Conservation (phyloP, 352 stramenopile species). For the Phytophthora sp. region DNA sequence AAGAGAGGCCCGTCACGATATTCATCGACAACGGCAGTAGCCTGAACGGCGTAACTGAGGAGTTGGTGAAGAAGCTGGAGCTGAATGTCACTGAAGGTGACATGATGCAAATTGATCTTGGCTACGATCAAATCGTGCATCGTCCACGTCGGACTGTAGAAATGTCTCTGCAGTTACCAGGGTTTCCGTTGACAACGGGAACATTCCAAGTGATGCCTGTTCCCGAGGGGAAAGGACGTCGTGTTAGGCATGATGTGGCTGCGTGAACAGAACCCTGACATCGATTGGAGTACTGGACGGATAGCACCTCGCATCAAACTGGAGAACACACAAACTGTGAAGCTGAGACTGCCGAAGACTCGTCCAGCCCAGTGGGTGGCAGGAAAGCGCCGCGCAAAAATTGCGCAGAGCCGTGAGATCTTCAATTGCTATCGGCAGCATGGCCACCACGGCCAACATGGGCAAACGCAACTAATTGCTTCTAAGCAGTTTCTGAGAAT, state of each 20-base stretch:
- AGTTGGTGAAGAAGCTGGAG: constrained; percentile 20
- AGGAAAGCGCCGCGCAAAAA: too few species aligned
- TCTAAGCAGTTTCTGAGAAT: too few species aligned
- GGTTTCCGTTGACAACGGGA: neutral
- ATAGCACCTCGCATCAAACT: constrained; percentile 3
- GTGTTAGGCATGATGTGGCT: constrained; percentile 23
- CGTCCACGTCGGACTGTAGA: constrained; percentile 3
- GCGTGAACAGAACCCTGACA: constrained; percentile 22
- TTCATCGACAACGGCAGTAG: constrained; percentile 20
- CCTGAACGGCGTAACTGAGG: constrained; percentile 14
- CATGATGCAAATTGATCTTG: constrained; percentile 23
- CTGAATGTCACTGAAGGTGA: constrained; percentile 15
- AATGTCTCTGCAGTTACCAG: constrained; percentile 4
- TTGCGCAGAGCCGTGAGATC: too few species aligned
- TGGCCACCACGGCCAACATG: too few species aligned
- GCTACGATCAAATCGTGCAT: constrained; percentile 1
- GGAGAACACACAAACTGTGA: neutral
- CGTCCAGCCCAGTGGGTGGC: too few species aligned
- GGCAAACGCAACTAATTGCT: too few species aligned
- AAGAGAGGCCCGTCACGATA: constrained; percentile 1
- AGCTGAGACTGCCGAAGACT: constrained; percentile 1
- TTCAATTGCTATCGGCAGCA: too few species aligned
- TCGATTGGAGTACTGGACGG: constrained; percentile 12
- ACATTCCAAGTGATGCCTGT: constrained; percentile 14
- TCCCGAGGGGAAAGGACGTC: constrained; percentile 16